Conservation (phyloP, 257 asterid species). For the Penstemon barbatus region DNA sequence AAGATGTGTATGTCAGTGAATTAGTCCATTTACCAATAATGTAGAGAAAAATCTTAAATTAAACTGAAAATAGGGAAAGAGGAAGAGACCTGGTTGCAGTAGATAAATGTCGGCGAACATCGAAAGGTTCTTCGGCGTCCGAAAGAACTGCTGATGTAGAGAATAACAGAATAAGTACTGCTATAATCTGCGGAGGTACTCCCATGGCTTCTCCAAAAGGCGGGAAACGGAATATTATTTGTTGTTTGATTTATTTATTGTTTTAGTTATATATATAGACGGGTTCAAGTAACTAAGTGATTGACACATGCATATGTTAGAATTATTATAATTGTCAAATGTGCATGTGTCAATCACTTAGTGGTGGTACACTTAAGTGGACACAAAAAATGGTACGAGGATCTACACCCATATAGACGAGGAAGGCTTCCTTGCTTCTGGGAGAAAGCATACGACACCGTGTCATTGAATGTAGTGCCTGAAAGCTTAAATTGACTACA, state of each 20-base stretch:
- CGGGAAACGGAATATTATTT: background rate
- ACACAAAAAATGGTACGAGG: too few relatives aligned
- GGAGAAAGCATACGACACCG: constrained; percentile 4
- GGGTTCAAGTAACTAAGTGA: too few relatives aligned
- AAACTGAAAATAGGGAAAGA: background rate
- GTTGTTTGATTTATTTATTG: background rate
- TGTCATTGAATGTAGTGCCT: background rate
- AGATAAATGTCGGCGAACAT: constrained; percentile 77
- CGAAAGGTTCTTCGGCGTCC: constrained; percentile 50
- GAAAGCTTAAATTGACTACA: constrained; percentile 4
- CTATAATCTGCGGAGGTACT: constrained; percentile 14
- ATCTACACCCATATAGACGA: constrained; percentile 5
- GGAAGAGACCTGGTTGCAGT: constrained; percentile 66
- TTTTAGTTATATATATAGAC: background rate
- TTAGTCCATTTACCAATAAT: background rate
- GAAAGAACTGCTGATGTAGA: constrained; percentile 18
- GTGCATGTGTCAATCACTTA: too few relatives aligned
- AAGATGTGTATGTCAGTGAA: constrained; percentile 19
- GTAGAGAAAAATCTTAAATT: background rate
- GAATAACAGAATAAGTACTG: constrained; percentile 28
- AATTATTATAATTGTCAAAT: too few relatives aligned
- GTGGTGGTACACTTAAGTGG: too few relatives aligned
- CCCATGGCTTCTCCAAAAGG: constrained; percentile 32
- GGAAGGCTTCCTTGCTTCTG: background rate
- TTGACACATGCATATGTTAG: too few relatives aligned